phyloP scores from a whole-genome alignment of 805 yeast genomes.

The Kazachstania kunashirensis region DNA sequence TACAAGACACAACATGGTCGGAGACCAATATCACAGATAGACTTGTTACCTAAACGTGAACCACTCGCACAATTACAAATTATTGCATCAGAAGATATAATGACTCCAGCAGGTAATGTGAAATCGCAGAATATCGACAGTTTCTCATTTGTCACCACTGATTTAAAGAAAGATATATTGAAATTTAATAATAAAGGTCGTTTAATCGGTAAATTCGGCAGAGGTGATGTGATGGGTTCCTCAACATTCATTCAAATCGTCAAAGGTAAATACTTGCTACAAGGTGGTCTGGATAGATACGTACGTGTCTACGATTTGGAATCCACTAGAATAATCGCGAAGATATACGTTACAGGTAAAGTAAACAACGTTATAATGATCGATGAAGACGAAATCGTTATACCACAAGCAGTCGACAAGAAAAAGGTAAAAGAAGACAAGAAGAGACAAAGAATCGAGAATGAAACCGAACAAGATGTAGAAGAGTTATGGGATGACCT shows the following conservation, averaged over 20 bases:
- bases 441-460: slow-evolving; percentile 26
- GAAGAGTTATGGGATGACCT: slow-evolving; percentile 27
- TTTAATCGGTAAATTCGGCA: slow-evolving; percentile 62
- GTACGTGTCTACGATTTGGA: slow-evolving; percentile 62
- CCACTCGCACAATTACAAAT: slow-evolving; percentile 18
- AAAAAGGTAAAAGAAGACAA: slow-evolving; percentile 28
- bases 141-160: slow-evolving; percentile 54
- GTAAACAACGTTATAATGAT: slow-evolving; percentile 28
- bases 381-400: slow-evolving; percentile 31
- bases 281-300: slow-evolving; percentile 86
- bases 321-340: slow-evolving; percentile 49
- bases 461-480: slow-evolving; percentile 22
- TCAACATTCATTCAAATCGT: slow-evolving; percentile 18
- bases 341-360: slow-evolving; percentile 70
- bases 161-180: slow-evolving; percentile 57
- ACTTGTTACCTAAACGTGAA: slow-evolving; percentile 24
- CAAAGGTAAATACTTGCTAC: slow-evolving; percentile 40
- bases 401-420: slow-evolving; percentile 22
- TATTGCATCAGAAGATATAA: slow-evolving; percentile 3
- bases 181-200: slow-evolving; percentile 44
- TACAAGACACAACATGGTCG: slow-evolving; percentile 63
- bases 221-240: slow-evolving; percentile 63
- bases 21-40: slow-evolving; percentile 44
- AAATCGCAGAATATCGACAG: slow-evolving; percentile 13
- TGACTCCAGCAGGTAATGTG: slow-evolving; percentile 19